Evolutionary conservation across 306 rosid genomes (phyloP).

Genomic region (Astragalus membranaceus): DNA sequence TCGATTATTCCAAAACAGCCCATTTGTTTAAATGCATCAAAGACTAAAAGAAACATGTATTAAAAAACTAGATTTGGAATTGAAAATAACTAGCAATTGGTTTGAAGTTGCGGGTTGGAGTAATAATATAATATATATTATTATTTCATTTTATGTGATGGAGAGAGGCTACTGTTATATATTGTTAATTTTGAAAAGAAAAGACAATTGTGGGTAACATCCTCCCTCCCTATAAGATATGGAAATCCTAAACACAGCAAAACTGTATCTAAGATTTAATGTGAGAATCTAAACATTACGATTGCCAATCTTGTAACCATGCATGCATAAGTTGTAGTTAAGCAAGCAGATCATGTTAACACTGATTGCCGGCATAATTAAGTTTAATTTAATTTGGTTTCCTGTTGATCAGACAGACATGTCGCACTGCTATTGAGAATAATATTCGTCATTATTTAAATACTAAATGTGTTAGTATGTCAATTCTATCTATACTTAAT

Average conservation of each 20-base stretch:
- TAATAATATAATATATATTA: background rate
- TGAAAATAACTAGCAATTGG: background rate
- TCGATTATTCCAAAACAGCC: no score
- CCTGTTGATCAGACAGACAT: constrained; percentile 32
- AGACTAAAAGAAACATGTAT: background rate
- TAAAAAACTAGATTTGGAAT: no score
- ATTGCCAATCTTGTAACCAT: constrained; percentile 28
- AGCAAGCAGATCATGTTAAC: constrained; percentile 26
- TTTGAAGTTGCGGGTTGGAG: constrained; percentile 12
- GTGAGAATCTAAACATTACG: constrained; percentile 35
- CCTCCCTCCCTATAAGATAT: constrained; percentile 18
- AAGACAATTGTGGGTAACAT: constrained; percentile 18
- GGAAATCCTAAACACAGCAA: constrained; percentile 30
- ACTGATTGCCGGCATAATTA: constrained; percentile 37
- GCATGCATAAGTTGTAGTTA: constrained; percentile 7
- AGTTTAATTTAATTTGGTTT: constrained; percentile 30
- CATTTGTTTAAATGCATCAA: no score
- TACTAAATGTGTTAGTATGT: constrained; percentile 18
- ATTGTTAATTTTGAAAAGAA: background rate
- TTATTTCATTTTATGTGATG: background rate
- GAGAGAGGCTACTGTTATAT: background rate
- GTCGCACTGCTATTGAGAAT: constrained; percentile 2
- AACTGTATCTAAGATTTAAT: constrained; percentile 26
- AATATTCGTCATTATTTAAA: constrained; percentile 9
- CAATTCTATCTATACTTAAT: constrained; percentile 17